Evolutionary conservation across 176 grass and related monocot genomes (phyloP).

Genomic region (Rhynchospora breviuscula): DNA sequence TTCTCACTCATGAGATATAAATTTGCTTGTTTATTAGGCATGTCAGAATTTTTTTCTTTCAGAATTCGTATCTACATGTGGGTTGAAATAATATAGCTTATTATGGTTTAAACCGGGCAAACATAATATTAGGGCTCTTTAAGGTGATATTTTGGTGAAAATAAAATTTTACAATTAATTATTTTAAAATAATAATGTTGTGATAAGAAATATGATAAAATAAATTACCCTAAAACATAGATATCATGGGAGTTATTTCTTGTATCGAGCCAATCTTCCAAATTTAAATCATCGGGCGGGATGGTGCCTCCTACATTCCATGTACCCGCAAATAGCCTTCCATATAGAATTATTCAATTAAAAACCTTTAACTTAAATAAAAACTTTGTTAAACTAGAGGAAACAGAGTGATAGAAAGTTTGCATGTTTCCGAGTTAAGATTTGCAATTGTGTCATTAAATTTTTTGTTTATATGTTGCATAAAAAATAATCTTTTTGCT

Average conservation of each 20-base stretch:
- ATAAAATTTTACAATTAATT: background rate
- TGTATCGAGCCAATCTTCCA: constrained; percentile 82
- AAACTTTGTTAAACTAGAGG: background rate
- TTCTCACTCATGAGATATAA: background rate
- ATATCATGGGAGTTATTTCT: constrained; percentile 55
- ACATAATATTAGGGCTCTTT: background rate
- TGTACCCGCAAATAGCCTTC: constrained; percentile 69
- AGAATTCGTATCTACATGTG: background rate
- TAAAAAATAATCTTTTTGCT: background rate
- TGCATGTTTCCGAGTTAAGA: background rate
- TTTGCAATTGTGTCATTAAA: background rate
- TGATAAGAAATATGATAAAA: background rate
- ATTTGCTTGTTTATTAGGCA: background rate
- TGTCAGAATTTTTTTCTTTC: background rate
- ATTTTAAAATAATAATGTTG: background rate
- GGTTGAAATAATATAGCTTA: background rate
- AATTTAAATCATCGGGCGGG: constrained; percentile 58
- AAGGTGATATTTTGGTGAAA: background rate
- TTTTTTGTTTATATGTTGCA: background rate
- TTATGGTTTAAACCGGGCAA: background rate
- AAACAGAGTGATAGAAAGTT: background rate
- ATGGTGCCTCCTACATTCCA: constrained; percentile 78
- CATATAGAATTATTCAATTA: background rate
- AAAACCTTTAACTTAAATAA: background rate
- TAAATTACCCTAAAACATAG: constrained; percentile 84